Evolutionary conservation across 306 rosid species (phyloP).

Genomic region (Oxytropis ochrocephala): DNA sequence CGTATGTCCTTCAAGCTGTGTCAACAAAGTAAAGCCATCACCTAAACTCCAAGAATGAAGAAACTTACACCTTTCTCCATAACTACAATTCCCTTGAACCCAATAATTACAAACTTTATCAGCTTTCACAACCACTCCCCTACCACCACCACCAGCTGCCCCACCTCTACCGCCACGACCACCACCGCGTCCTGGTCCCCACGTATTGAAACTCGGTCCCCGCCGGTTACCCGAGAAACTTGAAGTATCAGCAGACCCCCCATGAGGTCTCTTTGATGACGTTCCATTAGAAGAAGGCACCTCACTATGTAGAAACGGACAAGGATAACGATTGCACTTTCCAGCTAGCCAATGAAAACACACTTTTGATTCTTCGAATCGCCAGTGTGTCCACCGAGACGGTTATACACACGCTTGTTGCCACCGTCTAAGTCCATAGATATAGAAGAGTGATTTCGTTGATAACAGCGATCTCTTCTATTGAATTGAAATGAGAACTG

Average conservation of each 20-base stretch:
- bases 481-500: not conserved
- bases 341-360: conserved; percentile 96
- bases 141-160: conserved; percentile 12
- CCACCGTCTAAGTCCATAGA: conserved; percentile 79
- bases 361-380: conserved; percentile 57
- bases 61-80: conserved; percentile 70
- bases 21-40: conserved; percentile 65
- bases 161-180: conserved; percentile 32
- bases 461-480: not conserved
- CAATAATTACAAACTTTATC: conserved; percentile 72
- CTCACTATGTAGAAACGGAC: conserved; percentile 69
- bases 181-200: conserved; percentile 60
- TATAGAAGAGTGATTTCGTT: not conserved
- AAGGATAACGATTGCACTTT: conserved; percentile 76
- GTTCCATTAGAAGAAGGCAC: conserved; percentile 34
- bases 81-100: conserved; percentile 70
- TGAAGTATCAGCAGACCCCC: conserved; percentile 42
- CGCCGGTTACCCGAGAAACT: conserved; percentile 41
- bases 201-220: conserved; percentile 34
- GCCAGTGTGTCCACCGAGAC: conserved; percentile 51
- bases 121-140: conserved; percentile 49
- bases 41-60: conserved; percentile 86
- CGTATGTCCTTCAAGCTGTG: conserved; percentile 88
- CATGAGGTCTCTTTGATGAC: conserved; percentile 55
- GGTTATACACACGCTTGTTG: conserved; percentile 65